phyloP scores from a whole-genome alignment of 179 eudicot genomes.

The Vitellaria paradoxa region DNA sequence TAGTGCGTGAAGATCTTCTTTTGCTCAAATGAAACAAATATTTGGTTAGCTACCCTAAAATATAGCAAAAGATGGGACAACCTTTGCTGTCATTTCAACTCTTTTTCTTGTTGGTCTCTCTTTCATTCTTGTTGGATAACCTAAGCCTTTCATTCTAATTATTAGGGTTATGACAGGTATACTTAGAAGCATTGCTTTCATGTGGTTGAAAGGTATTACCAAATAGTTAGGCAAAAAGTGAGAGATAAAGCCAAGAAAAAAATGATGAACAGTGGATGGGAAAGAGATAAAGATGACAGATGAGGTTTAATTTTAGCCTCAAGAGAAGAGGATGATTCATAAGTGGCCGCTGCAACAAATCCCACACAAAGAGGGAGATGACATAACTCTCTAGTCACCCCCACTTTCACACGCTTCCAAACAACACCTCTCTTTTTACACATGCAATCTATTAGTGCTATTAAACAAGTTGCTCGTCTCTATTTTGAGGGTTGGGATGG shows the following conservation, averaged over 20 bases:
- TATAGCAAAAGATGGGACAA: background rate
- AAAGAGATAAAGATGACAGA: background rate
- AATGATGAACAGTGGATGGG: too few species aligned
- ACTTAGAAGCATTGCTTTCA: background rate
- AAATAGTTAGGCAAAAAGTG: constrained; percentile 13
- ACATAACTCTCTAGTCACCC: too few species aligned
- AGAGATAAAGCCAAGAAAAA: background rate
- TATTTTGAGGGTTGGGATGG: too few species aligned
- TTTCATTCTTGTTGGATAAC: background rate
- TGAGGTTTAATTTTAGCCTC: background rate
- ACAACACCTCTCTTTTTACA: constrained; percentile 9
- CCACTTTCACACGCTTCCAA: background rate
- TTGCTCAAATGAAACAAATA: background rate
- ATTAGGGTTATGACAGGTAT: background rate
- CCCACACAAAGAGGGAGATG: background rate
- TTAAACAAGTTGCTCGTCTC: too few species aligned
- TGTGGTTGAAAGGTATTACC: constrained; percentile 1
- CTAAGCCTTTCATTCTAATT: background rate
- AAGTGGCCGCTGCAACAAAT: constrained; percentile 2
- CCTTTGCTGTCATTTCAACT: constrained; percentile 8
- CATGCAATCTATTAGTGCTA: too few species aligned
- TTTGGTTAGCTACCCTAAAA: constrained; percentile 1
- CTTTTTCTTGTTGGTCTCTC: background rate
- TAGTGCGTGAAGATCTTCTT: too few species aligned
- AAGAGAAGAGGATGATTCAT: background rate